Base-by-base conservation (phyloP, 257 asterid species). In the Penstemon davidsonii region DNA sequence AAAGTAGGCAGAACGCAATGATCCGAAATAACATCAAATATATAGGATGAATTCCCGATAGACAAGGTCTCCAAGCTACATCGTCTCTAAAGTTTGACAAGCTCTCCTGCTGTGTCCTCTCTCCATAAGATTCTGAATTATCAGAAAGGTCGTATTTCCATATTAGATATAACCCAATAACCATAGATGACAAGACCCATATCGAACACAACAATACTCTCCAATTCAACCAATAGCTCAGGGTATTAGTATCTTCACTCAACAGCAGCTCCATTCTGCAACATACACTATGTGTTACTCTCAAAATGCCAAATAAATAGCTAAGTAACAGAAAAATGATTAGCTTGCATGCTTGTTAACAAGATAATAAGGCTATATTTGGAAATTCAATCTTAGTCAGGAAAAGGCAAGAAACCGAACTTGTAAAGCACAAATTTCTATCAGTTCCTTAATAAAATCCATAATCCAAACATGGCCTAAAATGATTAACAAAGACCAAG, bases 211-310 rank as follows among this genome's bases (percentile, higher is more conserved):
- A 73, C 50, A 85, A 82, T 70, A 88, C 79, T 62, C 89, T 85
- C 96, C 95, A 92, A 49, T 84, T 78, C 85, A 90, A 86, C 98
- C 98, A 92, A 78, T 88, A 92, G 78, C 86, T 83, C 76, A 82
- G 77, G 55, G 78, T 68, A 72, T 88, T 83, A 51, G 91, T 77
- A 70, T 83, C 95, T 57, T 46, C 82, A 71, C 46, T 70, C 77
- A 9, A 68, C 47, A 68, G 79, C 77, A 83, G 76, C 91, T 67
- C 81, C 96, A 88, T 89, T 83, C 95, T 92, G 88, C 67, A 59
- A 62, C 61, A 77, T 60, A 62, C 51, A 44, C 71, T 13, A 45
- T 45, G 38, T 74, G n/a, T 65, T 25, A 69, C 44, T 15, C 47
- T 12, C 8, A 15, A 0, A 60, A 59, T 59, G 68, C 50, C 75